Conservation (phyloP, 305 asterid genomes). For the Fraxinus platypoda region DNA sequence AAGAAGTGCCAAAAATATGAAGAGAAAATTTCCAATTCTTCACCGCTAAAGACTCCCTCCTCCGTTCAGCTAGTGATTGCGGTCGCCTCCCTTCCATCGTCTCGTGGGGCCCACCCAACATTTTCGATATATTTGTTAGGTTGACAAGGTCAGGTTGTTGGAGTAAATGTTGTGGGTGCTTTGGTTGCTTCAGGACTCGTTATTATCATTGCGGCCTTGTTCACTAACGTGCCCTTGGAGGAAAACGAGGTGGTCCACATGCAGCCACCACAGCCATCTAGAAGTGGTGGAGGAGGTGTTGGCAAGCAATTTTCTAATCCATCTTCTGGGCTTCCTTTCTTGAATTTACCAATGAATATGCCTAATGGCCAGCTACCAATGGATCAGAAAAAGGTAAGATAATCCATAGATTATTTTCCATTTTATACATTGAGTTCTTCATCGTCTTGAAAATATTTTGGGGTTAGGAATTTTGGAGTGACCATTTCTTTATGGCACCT, state of each 20-base stretch:
- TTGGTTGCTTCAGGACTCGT: constrained; percentile 47
- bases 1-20: constrained; percentile 40
- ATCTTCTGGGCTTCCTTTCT: constrained; percentile 56
- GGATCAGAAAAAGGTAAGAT: constrained; percentile 36
- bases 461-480: constrained; percentile 9
- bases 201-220: constrained; percentile 46
- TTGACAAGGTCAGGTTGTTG: constrained; percentile 60
- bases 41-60: constrained; percentile 42
- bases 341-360: constrained; percentile 50
- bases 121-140: constrained; percentile 37
- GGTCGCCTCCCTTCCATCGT: constrained; percentile 68
- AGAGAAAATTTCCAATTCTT: constrained; percentile 4
- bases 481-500: constrained; percentile 23
- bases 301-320: constrained; percentile 50
- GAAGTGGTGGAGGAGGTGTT: constrained; percentile 17
- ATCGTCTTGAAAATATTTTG: constrained; percentile 24
- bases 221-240: constrained; percentile 49
- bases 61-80: constrained; percentile 49
- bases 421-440: constrained; percentile 25
- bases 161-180: constrained; percentile 52
- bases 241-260: constrained; percentile 33
- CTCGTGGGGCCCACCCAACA: constrained; percentile 79
- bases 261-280: constrained; percentile 14
- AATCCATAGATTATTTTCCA: not conserved
- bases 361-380: constrained; percentile 41